Base-by-base conservation (phyloP, 2,329 filamentous ascomycete species). In the Rhinocladiella similis region DNA sequence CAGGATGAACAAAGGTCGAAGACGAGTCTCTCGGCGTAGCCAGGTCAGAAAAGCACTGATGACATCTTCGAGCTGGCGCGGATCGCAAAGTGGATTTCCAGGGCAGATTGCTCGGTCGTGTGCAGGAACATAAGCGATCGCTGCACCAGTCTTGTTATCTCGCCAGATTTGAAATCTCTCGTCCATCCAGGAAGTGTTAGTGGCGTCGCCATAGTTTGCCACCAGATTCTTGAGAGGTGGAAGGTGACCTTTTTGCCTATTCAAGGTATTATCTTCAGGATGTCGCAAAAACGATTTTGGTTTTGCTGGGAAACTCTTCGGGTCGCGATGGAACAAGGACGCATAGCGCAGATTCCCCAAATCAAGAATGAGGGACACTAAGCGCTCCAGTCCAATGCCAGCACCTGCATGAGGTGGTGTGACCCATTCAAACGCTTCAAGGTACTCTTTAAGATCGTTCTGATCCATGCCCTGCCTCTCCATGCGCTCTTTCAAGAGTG, bases 171-270 rank as follows among this genome's bases (percentile, higher is more conserved):
- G 77, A 68, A 90, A 93, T 12, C 89, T 83, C n/a, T 89, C 86
- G 69, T 93, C 90, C 4, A 92, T 80, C 89, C 89, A 93, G 0
- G 89, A 90, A 0, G 90, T 94, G 71, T 93, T 93, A 60, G 88
- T 89, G 1, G 90, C 89, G 69, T 93, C 90, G 60, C 90, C 90
- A 64, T 94, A 94, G 72, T 93, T 94, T 69, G 88, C 89, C 69
- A 93, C 92, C 47, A 93, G 84, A 70, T 92, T 87, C 70, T 91
- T 87, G 1, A 94, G 69, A 0, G 87, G 79, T 36, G 50, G 60
- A 25, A 62, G 52, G 27, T 48, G 25, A 16, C 57, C 57, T 20
- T 56, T 53, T 13, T 29, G 41, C 36, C 89, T 88, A 50, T 82
- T 80, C 62, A 87, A 83, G 0, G 90, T 93, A 70, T 88, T 88